Base-by-base conservation (phyloP, 2,329 filamentous ascomycete species). In the Aspergillus tubingensis region DNA sequence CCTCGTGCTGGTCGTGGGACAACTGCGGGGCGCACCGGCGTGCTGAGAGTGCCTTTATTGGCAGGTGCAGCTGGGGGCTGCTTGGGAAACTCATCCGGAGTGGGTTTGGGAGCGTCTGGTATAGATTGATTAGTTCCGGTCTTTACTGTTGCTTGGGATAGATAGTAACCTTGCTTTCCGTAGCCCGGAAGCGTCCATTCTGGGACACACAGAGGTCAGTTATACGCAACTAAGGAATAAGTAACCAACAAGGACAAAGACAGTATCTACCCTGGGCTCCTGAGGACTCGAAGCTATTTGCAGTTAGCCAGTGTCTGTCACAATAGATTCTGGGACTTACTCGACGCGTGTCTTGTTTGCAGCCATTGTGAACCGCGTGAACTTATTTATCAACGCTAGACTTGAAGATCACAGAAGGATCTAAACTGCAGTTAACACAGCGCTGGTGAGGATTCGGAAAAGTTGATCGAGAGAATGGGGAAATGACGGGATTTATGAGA, bases 141-240 rank as follows among this genome's bases (percentile, higher is more conserved):
- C 21, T 17, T 44, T 8, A 36, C 5, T 5, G 48, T 48, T 15
- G 30, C 13, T 38, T n/a, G 53, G 44, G 23, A 39, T 8, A 21
- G 30, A 21, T 50, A 60, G 5, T 27, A 5, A 5, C 23, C 17
- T n/a, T 41, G 21, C 19, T 62, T 52, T n/a, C 66, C 67, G 53
- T 71, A 69, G 1, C 67, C 67, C 21, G 62, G 62, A 4, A 71
- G 54, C 39, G 61, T 43, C 69, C 69, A 71, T 61, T 70, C 69
- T 71, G 39, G 21, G 48, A 55, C 8, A 54, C 3, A 7, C 25
- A 8, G 4, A 8, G 3, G 19, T 61, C n/a, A 41, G 13, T 47
- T 32, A 58, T 55, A 32, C 6, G 7, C 15, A 11, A 36, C 11
- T 15, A 36, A 36, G 8, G 21, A 36, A 15, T 3, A 39, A 27